A percentile compares a stretch with the other conserved stretches of the same genome.
Evolutionary conservation across 129 eudicot genomes (phyloP).

Genomic region (Helichrysum umbraculigerum): DNA sequence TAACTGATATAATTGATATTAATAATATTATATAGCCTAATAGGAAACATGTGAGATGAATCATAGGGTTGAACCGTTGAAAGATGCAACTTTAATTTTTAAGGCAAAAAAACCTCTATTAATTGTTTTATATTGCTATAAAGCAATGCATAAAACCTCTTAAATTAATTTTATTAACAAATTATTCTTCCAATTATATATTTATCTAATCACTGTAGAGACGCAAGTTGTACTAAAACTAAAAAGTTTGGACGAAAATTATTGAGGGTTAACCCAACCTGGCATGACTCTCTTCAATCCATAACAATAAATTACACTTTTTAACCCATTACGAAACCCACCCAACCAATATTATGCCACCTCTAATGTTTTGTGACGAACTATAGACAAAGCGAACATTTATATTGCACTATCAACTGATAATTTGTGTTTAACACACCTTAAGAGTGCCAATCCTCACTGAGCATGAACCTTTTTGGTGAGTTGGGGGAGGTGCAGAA

Average conservation of each 20-base stretch:
- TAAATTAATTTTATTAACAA: background rate
- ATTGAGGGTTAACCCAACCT: background rate
- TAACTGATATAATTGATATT: background rate
- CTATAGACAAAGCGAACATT: constrained; percentile 11
- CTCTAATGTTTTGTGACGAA: background rate
- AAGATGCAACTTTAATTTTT: background rate
- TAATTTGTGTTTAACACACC: constrained; percentile 40
- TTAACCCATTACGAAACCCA: background rate
- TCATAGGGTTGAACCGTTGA: background rate
- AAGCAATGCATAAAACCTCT: background rate
- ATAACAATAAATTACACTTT: background rate
- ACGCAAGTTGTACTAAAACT: background rate
- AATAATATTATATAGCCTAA: background rate
- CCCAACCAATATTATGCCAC: background rate
- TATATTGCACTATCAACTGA: background rate
- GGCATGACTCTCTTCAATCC: background rate
- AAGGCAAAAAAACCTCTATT: background rate
- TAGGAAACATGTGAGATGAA: background rate
- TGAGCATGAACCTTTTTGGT: constrained; percentile 61
- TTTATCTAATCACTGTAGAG: background rate
- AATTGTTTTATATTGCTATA: background rate
- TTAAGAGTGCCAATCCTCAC: constrained; percentile 78
- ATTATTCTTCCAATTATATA: background rate
- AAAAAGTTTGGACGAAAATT: background rate
- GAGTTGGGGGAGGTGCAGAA: constrained; percentile 59